A percentile compares a stretch with the other conserved stretches of the same genome.
phyloP scores from a whole-genome alignment of 148 eudicot species.

The Fallopia convolvulus region DNA sequence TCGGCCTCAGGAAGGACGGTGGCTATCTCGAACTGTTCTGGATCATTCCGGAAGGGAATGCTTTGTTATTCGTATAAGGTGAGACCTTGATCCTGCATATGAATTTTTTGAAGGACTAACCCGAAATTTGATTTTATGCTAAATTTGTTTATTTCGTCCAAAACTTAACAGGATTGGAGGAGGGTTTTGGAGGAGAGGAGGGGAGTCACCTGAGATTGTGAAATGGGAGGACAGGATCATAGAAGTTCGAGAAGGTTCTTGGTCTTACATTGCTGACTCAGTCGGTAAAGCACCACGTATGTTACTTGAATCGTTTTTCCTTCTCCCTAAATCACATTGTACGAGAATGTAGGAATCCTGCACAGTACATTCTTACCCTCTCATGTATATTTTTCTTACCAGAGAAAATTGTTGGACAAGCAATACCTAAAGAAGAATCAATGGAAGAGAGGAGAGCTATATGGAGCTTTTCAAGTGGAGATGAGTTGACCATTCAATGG shows the following conservation, averaged over 20 bases:
- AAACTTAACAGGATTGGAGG: slow-evolving; percentile 47
- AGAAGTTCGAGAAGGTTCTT: slow-evolving; percentile 85
- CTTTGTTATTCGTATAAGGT: slow-evolving; percentile 85
- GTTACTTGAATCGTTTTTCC: background rate
- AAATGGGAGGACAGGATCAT: slow-evolving; percentile 77
- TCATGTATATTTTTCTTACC: slow-evolving; percentile 18
- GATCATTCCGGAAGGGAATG: slow-evolving; percentile 87
- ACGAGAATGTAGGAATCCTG: background rate
- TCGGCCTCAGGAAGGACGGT: slow-evolving; percentile 88
- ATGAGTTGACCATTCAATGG: slow-evolving; percentile 50
- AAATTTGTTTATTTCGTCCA: background rate
- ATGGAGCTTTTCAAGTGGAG: slow-evolving; percentile 71
- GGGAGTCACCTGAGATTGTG: slow-evolving; percentile 59
- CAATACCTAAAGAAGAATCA: slow-evolving; percentile 59
- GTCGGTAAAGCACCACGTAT: slow-evolving; percentile 85
- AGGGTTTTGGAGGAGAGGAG: slow-evolving; percentile 98
- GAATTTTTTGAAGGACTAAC: background rate
- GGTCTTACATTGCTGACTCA: slow-evolving; percentile 81
- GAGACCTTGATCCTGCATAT: slow-evolving; percentile 3
- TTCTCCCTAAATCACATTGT: background rate
- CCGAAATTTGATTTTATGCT: background rate
- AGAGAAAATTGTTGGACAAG: slow-evolving; percentile 87
- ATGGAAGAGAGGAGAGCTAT: slow-evolving; percentile 40
- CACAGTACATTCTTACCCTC: background rate
- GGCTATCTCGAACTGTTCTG: slow-evolving; percentile 89